Percentiles rank a stretch among this genome's conserved stretches.
These are phyloP conservation scores for Pichia phayaonensis DNA, from an alignment of 805 yeast genomes.

Conservation along the genomic window DNA sequence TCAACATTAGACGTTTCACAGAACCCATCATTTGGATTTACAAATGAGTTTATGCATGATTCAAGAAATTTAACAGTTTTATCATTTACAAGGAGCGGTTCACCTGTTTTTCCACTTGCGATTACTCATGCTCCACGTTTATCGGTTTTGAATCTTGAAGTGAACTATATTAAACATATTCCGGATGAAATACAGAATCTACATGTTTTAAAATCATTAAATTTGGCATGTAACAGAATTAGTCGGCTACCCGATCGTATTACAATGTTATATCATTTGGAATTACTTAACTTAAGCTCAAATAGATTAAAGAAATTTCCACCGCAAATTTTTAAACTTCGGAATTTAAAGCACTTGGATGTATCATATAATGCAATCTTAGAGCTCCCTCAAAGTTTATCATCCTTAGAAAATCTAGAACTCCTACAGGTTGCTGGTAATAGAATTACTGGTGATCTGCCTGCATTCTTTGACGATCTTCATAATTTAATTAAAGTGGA, in stretches of 20 bases:
- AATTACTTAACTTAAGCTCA: slow-evolving; percentile 67
- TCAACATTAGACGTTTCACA: slow-evolving; percentile 75
- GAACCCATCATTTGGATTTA: slow-evolving; percentile 79
- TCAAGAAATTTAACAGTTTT: slow-evolving; percentile 64
- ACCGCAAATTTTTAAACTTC: slow-evolving; percentile 52
- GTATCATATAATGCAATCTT: slow-evolving; percentile 72
- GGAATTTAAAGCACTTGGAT: slow-evolving; percentile 58
- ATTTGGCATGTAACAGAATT: slow-evolving; percentile 71
- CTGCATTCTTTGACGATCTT: slow-evolving; percentile 45
- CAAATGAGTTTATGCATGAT: slow-evolving; percentile 75
- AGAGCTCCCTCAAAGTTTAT: slow-evolving; percentile 52
- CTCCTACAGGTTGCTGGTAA: slow-evolving; percentile 73
- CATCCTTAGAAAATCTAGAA: slow-evolving; percentile 51
- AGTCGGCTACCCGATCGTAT: slow-evolving; percentile 54
- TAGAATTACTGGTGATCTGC: slow-evolving; percentile 44
- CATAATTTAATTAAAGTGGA: slow-evolving; percentile 61
- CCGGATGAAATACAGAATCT: slow-evolving; percentile 51
- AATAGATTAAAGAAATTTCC: slow-evolving; percentile 62
- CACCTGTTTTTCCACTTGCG: slow-evolving; percentile 66
- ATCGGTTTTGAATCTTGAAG: slow-evolving; percentile 62
- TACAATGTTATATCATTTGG: slow-evolving; percentile 44
- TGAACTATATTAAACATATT: slow-evolving; percentile 63
- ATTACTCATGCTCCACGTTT: slow-evolving; percentile 63
- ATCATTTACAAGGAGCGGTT: slow-evolving; percentile 64
- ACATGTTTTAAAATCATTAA: slow-evolving; percentile 47